phyloP scores from a whole-genome alignment of 345 rosid species.

The Citrus maxima region DNA sequence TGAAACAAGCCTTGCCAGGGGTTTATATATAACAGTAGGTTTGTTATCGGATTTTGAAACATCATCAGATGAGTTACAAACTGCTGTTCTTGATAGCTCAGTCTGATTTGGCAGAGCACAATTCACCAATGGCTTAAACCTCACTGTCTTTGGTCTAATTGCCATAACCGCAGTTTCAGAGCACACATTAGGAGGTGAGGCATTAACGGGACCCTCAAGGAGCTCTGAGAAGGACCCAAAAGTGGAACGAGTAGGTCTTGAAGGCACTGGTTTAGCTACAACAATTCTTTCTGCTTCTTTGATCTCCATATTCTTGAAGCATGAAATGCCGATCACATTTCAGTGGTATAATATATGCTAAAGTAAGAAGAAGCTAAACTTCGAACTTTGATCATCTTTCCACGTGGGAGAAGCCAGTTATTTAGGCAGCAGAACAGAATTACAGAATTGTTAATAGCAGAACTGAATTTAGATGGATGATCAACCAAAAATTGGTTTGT shows the following conservation, averaged over 20 bases:
- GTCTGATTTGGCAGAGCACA: slow-evolving; percentile 42
- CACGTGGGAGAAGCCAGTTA: not conserved
- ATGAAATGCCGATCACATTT: slow-evolving; percentile 4
- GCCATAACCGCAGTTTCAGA: slow-evolving; percentile 49
- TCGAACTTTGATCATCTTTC: slow-evolving; percentile 4
- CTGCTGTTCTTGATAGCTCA: slow-evolving; percentile 33
- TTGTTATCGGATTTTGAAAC: slow-evolving; percentile 36
- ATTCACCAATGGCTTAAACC: slow-evolving; percentile 49
- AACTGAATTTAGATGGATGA: not conserved
- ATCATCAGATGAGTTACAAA: slow-evolving; percentile 36
- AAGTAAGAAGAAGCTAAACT: not conserved
- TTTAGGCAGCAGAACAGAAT: not conserved
- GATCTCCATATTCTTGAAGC: slow-evolving; percentile 50
- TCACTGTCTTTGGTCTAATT: slow-evolving; percentile 73
- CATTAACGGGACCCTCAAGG: slow-evolving; percentile 53
- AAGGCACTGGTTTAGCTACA: slow-evolving; percentile 83
- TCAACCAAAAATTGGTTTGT: not conserved
- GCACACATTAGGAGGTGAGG: slow-evolving; percentile 37
- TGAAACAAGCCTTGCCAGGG: slow-evolving; percentile 83
- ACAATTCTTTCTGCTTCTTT: slow-evolving; percentile 63
- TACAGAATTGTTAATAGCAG: not conserved
- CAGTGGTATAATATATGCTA: not conserved
- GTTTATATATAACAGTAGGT: slow-evolving; percentile 62
- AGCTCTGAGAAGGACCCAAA: slow-evolving; percentile 73
- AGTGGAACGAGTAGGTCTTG: slow-evolving; percentile 66